Evolutionary conservation across 306 rosid species (phyloP).

Genomic region (Styphnolobium japonicum): DNA sequence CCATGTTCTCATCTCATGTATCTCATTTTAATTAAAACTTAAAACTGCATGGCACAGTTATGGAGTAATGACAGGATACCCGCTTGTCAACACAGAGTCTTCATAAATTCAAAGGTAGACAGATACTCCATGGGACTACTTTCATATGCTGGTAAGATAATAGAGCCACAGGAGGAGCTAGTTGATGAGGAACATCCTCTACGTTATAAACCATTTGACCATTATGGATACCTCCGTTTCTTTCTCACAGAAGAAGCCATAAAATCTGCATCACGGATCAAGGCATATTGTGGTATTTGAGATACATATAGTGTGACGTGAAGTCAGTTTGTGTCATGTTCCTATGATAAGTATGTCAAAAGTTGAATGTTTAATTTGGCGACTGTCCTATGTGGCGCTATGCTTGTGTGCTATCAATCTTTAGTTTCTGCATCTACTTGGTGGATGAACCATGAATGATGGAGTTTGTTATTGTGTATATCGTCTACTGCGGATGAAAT

Average conservation of each 20-base stretch:
- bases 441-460: not conserved
- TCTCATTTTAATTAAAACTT: not conserved
- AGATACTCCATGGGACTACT: conserved; percentile 30
- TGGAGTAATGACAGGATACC: conserved; percentile 35
- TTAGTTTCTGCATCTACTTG: not conserved
- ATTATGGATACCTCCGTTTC: conserved; percentile 33
- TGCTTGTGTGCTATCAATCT: not conserved
- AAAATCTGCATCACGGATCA: conserved; percentile 4
- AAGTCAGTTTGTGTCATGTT: not conserved
- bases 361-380: not conserved
- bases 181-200: conserved; percentile 34
- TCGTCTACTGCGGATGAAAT: too few relatives aligned
- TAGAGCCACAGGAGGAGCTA: conserved; percentile 20
- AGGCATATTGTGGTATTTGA: conserved; percentile 32
- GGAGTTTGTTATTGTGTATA: not conserved
- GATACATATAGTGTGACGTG: not conserved
- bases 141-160: not conserved
- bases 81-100: conserved; percentile 20
- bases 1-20: not conserved
- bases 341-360: not conserved
- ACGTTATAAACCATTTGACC: conserved; percentile 27
- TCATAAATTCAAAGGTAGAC: not conserved
- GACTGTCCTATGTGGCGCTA: not conserved
- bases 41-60: not conserved
- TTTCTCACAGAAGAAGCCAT: conserved; percentile 20